Conservation (phyloP, 345 rosid genomes). For the Arabidopsis arenosa region DNA sequence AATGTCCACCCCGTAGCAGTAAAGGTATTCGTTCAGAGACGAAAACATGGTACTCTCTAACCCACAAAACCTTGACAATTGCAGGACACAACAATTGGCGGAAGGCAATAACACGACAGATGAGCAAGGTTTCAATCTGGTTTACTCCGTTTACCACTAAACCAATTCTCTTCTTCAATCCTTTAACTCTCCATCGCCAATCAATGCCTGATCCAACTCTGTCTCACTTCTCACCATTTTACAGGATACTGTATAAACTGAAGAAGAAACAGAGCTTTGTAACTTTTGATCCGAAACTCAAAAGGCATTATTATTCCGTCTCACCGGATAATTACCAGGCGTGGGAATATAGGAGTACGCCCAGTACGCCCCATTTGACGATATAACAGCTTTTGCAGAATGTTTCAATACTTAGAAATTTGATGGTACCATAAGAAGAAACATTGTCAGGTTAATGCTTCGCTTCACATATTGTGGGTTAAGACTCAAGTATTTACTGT, state of each 20-base stretch:
- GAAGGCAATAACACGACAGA: constrained; percentile 28
- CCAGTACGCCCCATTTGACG: constrained; percentile 4
- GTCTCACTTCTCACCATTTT: background rate
- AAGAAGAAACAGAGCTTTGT: constrained; percentile 23
- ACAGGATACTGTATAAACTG: constrained; percentile 28
- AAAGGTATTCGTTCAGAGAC: background rate
- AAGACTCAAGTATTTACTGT: constrained; percentile 9
- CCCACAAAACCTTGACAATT: constrained; percentile 3
- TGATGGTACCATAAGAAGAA: constrained; percentile 14
- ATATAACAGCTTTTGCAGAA: constrained; percentile 7
- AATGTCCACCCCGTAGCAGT: background rate
- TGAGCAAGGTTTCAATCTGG: constrained; percentile 20
- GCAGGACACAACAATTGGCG: constrained; percentile 32
- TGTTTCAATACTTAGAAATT: constrained; percentile 17
- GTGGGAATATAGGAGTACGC: background rate
- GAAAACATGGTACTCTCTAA: background rate
- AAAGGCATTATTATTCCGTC: background rate
- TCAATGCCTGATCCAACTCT: background rate
- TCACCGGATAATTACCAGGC: background rate
- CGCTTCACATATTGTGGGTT: constrained; percentile 1
- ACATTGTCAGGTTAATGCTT: background rate
- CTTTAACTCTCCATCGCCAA: background rate
- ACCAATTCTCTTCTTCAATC: background rate
- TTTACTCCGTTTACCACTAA: background rate
- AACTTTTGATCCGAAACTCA: constrained; percentile 2